These are phyloP conservation scores for Kurtzmaniella fragi DNA, from an alignment of 805 yeast species.

Conservation along the genomic window DNA sequence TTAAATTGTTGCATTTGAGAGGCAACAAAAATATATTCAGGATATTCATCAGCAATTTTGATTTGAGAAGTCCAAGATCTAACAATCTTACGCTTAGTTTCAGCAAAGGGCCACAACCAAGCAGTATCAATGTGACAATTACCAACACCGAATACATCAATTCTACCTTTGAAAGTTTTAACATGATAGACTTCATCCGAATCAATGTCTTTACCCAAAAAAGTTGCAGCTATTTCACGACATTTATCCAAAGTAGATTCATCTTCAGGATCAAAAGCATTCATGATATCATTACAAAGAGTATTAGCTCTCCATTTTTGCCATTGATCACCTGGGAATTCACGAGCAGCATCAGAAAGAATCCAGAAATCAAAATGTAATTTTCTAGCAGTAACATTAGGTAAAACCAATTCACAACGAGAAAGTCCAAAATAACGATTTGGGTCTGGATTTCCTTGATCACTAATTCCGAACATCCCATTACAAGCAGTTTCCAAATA, in stretches of 20 bases:
- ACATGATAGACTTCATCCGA: conserved; percentile 54
- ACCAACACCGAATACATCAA: conserved; percentile 81
- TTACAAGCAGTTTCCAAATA: conserved; percentile 90
- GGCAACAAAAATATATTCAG: conserved; percentile 91
- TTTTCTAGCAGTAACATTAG: conserved; percentile 75
- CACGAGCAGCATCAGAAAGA: conserved; percentile 87
- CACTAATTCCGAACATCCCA: conserved; percentile 81
- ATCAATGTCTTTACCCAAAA: conserved; percentile 63
- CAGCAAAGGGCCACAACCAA: conserved; percentile 99
- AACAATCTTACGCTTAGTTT: conserved; percentile 86
- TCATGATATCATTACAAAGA: conserved; percentile 78
- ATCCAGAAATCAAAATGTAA: conserved; percentile 81
- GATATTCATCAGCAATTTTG: conserved; percentile 76
- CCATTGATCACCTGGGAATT: conserved; percentile 67
- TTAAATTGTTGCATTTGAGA: conserved; percentile 95
- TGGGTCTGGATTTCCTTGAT: conserved; percentile 59
- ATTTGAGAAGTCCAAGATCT: conserved; percentile 95
- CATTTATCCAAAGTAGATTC: conserved; percentile 53
- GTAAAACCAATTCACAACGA: conserved; percentile 74
- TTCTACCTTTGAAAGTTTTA: conserved; percentile 30
- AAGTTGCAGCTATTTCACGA: conserved; percentile 58
- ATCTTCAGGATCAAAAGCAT: conserved; percentile 71
- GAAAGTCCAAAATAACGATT: conserved; percentile 65
- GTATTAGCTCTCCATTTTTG: conserved; percentile 81
- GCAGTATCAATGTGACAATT: conserved; percentile 98